phyloP scores from a whole-genome alignment of 2,329 filamentous ascomycete species.

The Bisporella sp. region DNA sequence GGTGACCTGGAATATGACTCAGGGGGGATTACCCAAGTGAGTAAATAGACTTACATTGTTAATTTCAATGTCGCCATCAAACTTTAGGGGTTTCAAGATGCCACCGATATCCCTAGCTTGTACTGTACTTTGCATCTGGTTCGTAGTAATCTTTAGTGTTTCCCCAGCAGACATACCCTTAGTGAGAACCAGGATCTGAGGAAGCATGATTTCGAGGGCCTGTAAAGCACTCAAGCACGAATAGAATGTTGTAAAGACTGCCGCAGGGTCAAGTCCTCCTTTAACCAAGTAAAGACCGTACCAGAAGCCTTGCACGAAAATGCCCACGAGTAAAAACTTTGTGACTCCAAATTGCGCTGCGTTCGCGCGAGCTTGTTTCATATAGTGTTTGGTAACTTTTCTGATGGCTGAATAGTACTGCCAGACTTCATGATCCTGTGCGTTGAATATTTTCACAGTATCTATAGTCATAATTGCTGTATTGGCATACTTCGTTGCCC shows the following conservation, averaged over 20 bases:
- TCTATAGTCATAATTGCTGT: conserved; percentile 71
- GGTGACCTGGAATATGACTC: conserved; percentile 48
- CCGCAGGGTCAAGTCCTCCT: conserved; percentile 48
- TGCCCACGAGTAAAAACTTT: conserved; percentile 64
- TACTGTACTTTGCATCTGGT: conserved; percentile 23
- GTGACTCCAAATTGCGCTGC: conserved; percentile 67
- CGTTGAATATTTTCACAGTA: conserved; percentile 80
- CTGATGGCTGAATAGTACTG: conserved; percentile 55
- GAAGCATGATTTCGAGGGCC: conserved; percentile 65
- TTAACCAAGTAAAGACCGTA: conserved; percentile 69
- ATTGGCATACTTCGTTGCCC: conserved; percentile 64
- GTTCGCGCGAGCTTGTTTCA: conserved; percentile 60
- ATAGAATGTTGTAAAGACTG: conserved; percentile 81
- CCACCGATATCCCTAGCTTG: conserved; percentile 26
- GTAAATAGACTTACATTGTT: conserved; percentile 46
- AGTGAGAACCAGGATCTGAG: conserved; percentile 69
- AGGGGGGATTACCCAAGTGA: background rate
- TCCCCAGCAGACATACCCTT: conserved; percentile 72
- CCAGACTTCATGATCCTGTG: conserved; percentile 59
- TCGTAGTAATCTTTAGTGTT: conserved; percentile 45
- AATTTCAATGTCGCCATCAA: conserved; percentile 63
- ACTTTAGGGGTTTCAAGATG: conserved; percentile 33
- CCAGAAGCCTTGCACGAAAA: conserved; percentile 89
- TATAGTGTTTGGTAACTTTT: conserved; percentile 55
- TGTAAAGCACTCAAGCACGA: conserved; percentile 70